These are phyloP conservation scores for Coniochaeta ligniaria DNA, from an alignment of 2,329 filamentous ascomycete species.

Conservation along the genomic window DNA sequence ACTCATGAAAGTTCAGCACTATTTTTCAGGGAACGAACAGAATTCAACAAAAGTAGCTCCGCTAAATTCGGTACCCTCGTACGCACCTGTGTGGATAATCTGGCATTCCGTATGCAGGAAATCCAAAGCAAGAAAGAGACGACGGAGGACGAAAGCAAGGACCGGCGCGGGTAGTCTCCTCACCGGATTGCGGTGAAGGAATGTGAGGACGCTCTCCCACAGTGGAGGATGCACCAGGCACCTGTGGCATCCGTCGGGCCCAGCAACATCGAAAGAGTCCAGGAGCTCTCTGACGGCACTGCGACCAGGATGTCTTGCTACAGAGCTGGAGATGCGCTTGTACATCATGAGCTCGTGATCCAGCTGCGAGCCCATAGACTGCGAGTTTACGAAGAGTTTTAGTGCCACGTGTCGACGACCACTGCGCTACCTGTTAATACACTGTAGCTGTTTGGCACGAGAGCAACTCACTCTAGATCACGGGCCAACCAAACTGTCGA, in stretches of 20 bases:
- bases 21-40: constrained; percentile 15
- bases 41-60: neutral
- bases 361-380: constrained; percentile 15
- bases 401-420: constrained; percentile 22
- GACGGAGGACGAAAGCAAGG: constrained; percentile 26
- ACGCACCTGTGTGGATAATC: constrained; percentile 36
- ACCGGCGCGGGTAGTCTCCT: constrained; percentile 25
- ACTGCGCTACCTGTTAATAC: constrained; percentile 5
- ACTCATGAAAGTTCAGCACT: constrained; percentile 37
- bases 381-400: constrained; percentile 21
- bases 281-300: constrained; percentile 23
- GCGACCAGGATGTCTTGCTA: constrained; percentile 22
- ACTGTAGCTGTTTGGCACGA: neutral
- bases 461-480: constrained; percentile 9
- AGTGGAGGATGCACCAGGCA: constrained; percentile 33
- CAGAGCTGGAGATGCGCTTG: constrained; percentile 22
- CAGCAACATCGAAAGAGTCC: constrained; percentile 27
- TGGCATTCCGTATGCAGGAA: constrained; percentile 37
- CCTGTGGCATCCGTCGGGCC: constrained; percentile 25
- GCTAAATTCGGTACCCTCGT: neutral
- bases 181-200: constrained; percentile 31
- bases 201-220: constrained; percentile 30
- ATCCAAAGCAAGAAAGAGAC: constrained; percentile 34
- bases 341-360: constrained; percentile 35
- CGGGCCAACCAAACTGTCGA: constrained; percentile 16